Evolutionary conservation across 164 flowering plant genomes (phyloP), one percentile per base, ranked within the genome.

Genomic region (Umbilicus rupestris): DNA sequence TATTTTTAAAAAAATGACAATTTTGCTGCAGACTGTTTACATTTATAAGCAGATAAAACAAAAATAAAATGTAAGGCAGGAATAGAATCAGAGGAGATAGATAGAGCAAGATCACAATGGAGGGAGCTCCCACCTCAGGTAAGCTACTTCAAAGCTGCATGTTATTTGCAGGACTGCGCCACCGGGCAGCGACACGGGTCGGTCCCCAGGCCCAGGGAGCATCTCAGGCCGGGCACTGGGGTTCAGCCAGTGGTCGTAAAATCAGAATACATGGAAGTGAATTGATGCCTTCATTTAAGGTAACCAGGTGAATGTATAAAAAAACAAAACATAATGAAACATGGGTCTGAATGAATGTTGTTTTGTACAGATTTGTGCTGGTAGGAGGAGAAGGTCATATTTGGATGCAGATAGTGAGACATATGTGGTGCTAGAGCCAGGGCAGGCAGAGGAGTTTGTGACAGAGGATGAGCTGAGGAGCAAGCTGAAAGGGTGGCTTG

Each of bases 351-450:
- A 41, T 41, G n/a, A n/a, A n/a, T 41, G 44, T 41, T 9, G 9
- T 41, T 3, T 41, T 41, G 44, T 10, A 14, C 49, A 87, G 94
- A 63, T 69, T 47, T 63, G 64, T 66, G 90, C 86, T 63, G 58
- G 46, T 67, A 81, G 92, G 75, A 83, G 94, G 78, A 86, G 96
- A 73, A 79, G 85, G 68, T 72, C 81, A 33, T 58, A 85, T 66
- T 19, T 69, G 30, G 70, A 76, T 31, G 79, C 80, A 12, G 95
- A 82, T 0, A 33, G 42, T 22, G 44, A 62, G 5, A 85, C 90
- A 0, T 89, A 87, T 62, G 96, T 92, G 45, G 72, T 89, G 8
- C 63, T 92, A 66, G 94, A 92, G 72, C 96, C 97, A 1, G 92
- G 96, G 20, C 66, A 84, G 76, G 73, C 63, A 0, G 98, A 89